Percentiles rank a stretch among this genome's conserved stretches.
These are phyloP conservation scores for Kokia cookei DNA, from an alignment of 441 rosid species.

Conservation along the genomic window DNA sequence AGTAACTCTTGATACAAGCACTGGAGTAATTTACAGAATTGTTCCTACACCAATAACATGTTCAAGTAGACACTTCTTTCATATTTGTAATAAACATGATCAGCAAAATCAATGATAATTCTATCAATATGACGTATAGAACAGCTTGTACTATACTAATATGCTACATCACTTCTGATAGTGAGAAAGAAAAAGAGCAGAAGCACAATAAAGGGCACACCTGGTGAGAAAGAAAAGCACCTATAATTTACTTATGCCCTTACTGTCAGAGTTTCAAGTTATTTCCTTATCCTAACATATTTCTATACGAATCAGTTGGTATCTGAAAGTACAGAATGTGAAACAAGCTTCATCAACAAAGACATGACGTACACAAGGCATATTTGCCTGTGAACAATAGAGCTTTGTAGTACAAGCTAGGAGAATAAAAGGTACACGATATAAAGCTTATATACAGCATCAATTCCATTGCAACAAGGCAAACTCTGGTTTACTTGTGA, in stretches of 20 bases:
- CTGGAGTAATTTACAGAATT: background rate
- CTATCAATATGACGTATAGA: background rate
- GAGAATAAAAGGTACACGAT: background rate
- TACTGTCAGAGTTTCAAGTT: background rate
- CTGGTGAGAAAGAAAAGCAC: background rate
- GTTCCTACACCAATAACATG: background rate
- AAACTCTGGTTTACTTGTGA: background rate
- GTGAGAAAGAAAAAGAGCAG: background rate
- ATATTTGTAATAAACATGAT: background rate
- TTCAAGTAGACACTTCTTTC: background rate
- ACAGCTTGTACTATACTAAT: background rate
- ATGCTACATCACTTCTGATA: background rate
- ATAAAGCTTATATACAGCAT: background rate
- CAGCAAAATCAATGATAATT: background rate
- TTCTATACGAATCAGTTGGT: background rate
- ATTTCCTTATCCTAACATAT: background rate
- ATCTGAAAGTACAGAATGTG: no score
- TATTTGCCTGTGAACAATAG: background rate
- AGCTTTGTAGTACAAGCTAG: background rate
- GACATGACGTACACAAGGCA: background rate
- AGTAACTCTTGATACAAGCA: background rate
- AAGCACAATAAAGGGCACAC: background rate
- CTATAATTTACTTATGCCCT: background rate
- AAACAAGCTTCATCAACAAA: no score
- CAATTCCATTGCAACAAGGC: background rate